Percentiles rank a stretch among this genome's conserved stretches.
These are phyloP conservation scores for Biancaea sappan DNA, from an alignment of 306 rosid species.

Conservation along the genomic window DNA sequence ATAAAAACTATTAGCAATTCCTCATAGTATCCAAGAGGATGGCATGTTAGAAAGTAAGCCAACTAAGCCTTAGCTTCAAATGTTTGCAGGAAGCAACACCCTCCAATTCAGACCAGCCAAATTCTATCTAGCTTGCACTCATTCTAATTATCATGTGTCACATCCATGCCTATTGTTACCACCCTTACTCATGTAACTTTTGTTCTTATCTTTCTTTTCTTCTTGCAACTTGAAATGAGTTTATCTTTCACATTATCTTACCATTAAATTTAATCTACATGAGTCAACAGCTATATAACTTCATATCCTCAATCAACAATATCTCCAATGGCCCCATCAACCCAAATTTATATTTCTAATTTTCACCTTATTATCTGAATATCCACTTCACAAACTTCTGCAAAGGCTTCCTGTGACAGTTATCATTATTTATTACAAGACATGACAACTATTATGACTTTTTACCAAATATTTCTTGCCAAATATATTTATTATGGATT, in stretches of 20 bases:
- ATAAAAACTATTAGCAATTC: too few relatives aligned
- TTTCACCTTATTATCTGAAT: neutral
- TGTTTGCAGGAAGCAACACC: neutral
- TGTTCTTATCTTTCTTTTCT: neutral
- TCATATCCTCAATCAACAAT: neutral
- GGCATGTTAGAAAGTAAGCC: neutral
- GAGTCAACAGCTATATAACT: neutral
- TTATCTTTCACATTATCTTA: neutral
- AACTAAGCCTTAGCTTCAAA: neutral
- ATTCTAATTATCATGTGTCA: too few relatives aligned
- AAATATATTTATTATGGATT: neutral
- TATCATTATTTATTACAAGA: neutral
- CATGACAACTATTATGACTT: neutral
- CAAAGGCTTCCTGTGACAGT: neutral
- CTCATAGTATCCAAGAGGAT: neutral
- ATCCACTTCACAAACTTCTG: neutral
- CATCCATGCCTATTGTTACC: neutral
- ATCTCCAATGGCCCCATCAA: neutral
- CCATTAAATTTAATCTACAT: neutral
- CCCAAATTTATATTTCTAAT: neutral
- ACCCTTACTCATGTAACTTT: neutral
- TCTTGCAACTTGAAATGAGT: neutral
- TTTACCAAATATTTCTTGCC: neutral
- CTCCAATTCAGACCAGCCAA: neutral
- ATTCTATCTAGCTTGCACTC: neutral